Evolutionary conservation across 2,329 filamentous ascomycete species (phyloP), one percentile per base, ranked within the genome.

Genomic region (Microsporum audouinii): DNA sequence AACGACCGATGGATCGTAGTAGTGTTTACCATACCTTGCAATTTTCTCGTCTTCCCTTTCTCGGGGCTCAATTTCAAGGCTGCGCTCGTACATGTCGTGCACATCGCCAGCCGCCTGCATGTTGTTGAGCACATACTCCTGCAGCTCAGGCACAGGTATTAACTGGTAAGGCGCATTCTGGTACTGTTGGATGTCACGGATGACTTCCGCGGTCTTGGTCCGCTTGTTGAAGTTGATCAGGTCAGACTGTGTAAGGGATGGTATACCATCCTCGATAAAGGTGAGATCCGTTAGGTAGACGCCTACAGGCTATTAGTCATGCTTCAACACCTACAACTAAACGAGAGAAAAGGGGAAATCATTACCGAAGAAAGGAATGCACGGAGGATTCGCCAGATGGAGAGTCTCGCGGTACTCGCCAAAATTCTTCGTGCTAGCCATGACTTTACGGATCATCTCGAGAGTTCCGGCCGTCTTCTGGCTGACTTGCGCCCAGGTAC

Each of bases 41-140:
- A 99, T 97, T 82, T 97, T 97, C 78, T 99, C 94, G 72, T 99
- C 94, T 78, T 99, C 94, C 69, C 94, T 84, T 79, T 99, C 94
- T 70, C 94, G 84, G 65, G 94, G 94, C 74, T 99, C 94, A 63
- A 99, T 86, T 70, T 87, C 82, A 77, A 99, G 79, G 77, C 91
- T 96, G 81, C 91, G 91, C 75, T 97, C 91, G 79, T 97, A 99
- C 94, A 97, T 97, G 79, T 97, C 92, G 74, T 97, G 91, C 65
- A 99, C 94, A 73, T 97, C 92, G 59, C 91, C 89, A 2, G 94
- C 92, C 34, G 87, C 88, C 77, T 95, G 88, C 88, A 97, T 95
- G 73, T 97, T 96, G 73, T 86, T 91, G 67, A 96, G 77, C 66
- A 99, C 96, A 76, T 97, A 99, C 68, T 97, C 91, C 73, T 97